Evolutionary conservation across 805 yeast species (phyloP).

Genomic region (Teunomyces panamensis): DNA sequence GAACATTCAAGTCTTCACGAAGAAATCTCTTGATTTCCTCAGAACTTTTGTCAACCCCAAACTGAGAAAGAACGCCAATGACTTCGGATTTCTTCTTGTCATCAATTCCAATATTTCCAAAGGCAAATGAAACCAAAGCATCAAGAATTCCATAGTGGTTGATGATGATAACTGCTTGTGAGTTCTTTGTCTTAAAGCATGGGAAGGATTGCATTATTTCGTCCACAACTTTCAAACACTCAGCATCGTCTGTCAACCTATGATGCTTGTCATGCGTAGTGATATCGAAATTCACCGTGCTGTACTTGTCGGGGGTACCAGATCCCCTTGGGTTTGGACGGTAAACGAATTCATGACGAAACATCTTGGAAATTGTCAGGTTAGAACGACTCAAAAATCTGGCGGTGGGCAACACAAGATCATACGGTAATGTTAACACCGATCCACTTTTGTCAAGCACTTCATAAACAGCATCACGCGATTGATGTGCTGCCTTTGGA

Average conservation of each 20-base stretch:
- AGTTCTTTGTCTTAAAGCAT: constrained; percentile 49
- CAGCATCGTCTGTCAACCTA: constrained; percentile 75
- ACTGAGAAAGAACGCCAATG: constrained; percentile 68
- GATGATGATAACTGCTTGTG: constrained; percentile 57
- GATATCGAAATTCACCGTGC: constrained; percentile 86
- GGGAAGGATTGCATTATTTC: constrained; percentile 69
- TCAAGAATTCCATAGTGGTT: constrained; percentile 83
- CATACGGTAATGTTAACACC: constrained; percentile 85
- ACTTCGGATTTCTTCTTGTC: constrained; percentile 59
- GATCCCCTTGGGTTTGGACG: constrained; percentile 56
- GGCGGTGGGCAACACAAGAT: constrained; percentile 86
- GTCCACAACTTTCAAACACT: constrained; percentile 76
- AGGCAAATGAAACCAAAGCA: constrained; percentile 61
- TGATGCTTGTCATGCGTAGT: constrained; percentile 45
- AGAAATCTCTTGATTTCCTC: constrained; percentile 49
- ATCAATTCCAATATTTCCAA: constrained; percentile 74
- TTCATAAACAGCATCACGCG: constrained; percentile 68
- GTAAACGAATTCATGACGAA: constrained; percentile 76
- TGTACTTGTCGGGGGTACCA: constrained; percentile 71
- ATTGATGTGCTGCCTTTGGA: constrained; percentile 72
- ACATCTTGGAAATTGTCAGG: constrained; percentile 55
- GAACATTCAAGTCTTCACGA: constrained; percentile 61
- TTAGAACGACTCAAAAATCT: constrained; percentile 69
- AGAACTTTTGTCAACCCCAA: constrained; percentile 65
- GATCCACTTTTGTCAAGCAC: constrained; percentile 84